Conservation (phyloP, 169 alveolate species). For the Plasmodium blacklocki region DNA sequence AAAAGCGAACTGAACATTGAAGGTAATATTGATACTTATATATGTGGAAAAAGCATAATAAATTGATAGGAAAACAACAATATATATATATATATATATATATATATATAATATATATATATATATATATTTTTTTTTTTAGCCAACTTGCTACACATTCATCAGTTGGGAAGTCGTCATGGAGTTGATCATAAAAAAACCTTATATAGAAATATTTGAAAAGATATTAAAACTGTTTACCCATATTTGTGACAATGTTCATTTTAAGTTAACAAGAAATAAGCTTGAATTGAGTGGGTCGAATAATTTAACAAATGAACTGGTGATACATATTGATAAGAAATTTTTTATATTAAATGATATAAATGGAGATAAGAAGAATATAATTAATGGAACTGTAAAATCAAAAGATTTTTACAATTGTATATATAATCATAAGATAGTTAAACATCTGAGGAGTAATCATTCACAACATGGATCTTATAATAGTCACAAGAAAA, state of each 20-base stretch:
- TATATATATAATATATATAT: neutral
- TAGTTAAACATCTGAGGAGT: constrained; percentile 18
- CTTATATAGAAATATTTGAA: constrained; percentile 73
- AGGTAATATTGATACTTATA: too few relatives aligned
- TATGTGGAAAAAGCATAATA: too few relatives aligned
- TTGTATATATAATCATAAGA: constrained; percentile 54
- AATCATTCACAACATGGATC: constrained; percentile 4
- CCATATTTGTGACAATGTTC: constrained; percentile 28
- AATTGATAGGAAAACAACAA: too few relatives aligned
- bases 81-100: too few relatives aligned
- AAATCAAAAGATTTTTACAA: constrained; percentile 61
- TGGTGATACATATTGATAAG: constrained; percentile 45
- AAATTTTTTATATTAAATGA: constrained; percentile 20
- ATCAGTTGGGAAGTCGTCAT: neutral
- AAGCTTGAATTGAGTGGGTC: constrained; percentile 51
- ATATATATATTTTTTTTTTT: neutral
- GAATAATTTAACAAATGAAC: constrained; percentile 40
- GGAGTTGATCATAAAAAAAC: constrained; percentile 53
- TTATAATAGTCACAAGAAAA: neutral
- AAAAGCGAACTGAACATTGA: too few relatives aligned
- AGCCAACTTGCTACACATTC: too few relatives aligned
- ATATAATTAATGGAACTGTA: constrained; percentile 29
- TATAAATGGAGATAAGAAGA: constrained; percentile 11
- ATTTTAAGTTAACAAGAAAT: constrained; percentile 38
- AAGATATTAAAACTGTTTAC: constrained; percentile 48